A percentile compares a stretch with the other conserved stretches of the same genome.
Conservation (phyloP, 257 asterid species). For the Knoxia roxburghii region DNA sequence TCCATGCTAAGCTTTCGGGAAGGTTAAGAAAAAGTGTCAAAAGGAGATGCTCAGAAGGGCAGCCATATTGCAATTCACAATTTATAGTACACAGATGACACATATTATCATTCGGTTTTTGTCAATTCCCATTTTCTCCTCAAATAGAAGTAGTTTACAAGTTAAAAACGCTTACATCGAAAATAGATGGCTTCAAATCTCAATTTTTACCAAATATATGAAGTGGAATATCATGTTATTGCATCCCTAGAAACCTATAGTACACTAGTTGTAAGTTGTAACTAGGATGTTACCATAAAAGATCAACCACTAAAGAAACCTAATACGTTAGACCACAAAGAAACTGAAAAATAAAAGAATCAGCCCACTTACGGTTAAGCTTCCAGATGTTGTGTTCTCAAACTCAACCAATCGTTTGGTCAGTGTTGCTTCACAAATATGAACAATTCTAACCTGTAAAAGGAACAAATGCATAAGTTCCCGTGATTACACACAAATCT, state of each 20-base stretch:
- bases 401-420: conserved; percentile 84
- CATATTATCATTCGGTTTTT: neutral
- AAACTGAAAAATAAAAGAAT: neutral
- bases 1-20: neutral
- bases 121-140: neutral
- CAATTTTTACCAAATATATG: neutral
- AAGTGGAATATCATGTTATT: too few relatives aligned
- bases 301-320: neutral
- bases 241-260: too few relatives aligned
- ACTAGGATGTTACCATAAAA: neutral
- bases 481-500: neutral
- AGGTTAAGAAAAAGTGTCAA: neutral
- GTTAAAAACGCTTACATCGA: neutral
- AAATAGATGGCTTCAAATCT: neutral
- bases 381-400: conserved; percentile 78
- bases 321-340: neutral
- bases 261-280: neutral
- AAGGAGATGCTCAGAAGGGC: neutral
- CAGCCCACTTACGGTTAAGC: conserved; percentile 59
- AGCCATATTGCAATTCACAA: neutral
- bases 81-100: neutral
- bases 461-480: conserved; percentile 8
- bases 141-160: neutral
- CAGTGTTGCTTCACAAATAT: conserved; percentile 79
- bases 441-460: conserved; percentile 72